A percentile compares a stretch with the other conserved stretches of the same genome.
Evolutionary conservation across 2,329 filamentous ascomycete species (phyloP).

Genomic region (Fusarium haematococcum): DNA sequence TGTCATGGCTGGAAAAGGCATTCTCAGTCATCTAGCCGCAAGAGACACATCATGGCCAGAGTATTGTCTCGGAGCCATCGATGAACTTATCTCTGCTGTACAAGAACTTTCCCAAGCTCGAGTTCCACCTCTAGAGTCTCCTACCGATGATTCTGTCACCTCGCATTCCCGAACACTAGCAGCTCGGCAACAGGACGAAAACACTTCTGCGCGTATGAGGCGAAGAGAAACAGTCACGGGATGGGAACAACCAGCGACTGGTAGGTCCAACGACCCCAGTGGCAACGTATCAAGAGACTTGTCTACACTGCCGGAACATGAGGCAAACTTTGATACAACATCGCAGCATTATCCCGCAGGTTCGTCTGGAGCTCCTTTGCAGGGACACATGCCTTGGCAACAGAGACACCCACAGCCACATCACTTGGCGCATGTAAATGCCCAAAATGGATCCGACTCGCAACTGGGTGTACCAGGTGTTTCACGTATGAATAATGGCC

Average conservation of each 20-base stretch:
- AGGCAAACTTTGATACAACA: not conserved
- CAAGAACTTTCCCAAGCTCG: constrained; percentile 40
- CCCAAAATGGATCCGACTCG: not conserved
- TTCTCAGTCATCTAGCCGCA: constrained; percentile 43
- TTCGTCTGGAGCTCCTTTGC: not conserved
- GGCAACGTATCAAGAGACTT: not conserved
- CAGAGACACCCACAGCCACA: constrained; percentile 9
- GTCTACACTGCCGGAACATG: not conserved
- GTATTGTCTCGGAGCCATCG: constrained; percentile 48
- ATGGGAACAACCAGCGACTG: not conserved
- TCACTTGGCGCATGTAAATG: not conserved
- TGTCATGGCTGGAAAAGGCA: constrained; percentile 45
- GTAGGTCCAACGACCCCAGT: not conserved
- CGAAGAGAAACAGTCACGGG: not conserved
- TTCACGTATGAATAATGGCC: not conserved
- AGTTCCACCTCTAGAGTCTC: constrained; percentile 20
- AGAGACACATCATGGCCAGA: constrained; percentile 50
- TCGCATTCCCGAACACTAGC: not conserved
- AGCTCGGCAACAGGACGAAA: not conserved
- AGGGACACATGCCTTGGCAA: not conserved
- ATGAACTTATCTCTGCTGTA: constrained; percentile 47
- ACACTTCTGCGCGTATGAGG: constrained; percentile 1
- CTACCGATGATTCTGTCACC: constrained; percentile 16
- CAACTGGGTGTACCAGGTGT: not conserved
- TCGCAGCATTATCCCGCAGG: not conserved